phyloP scores from a whole-genome alignment of 75 land plant genomes.

The Isoetes taiwanensis region DNA sequence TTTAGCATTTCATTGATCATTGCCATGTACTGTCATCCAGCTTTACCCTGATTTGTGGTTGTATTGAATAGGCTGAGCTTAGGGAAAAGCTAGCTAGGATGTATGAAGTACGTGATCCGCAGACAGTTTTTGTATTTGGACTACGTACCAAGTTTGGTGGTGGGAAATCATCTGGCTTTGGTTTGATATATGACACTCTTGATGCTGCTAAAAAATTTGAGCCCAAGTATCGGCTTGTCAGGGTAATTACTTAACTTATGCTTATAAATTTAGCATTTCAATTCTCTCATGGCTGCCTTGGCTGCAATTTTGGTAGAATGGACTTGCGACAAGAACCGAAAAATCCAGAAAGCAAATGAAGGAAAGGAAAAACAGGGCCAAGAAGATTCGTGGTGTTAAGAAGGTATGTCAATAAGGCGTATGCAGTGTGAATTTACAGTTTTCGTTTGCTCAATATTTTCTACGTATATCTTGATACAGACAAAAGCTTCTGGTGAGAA shows the following conservation, averaged over 20 bases:
- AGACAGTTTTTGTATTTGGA: slow-evolving; percentile 40
- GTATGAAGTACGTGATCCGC: slow-evolving; percentile 41
- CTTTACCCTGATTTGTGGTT: too few species aligned
- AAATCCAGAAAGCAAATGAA: slow-evolving; percentile 72
- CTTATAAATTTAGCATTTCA: neutral
- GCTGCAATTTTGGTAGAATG: slow-evolving; percentile 30
- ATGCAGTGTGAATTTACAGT: neutral
- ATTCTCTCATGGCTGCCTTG: neutral
- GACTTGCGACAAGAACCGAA: slow-evolving; percentile 59
- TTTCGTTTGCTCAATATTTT: neutral
- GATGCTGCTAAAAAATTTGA: slow-evolving; percentile 43
- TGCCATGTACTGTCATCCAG: too few species aligned
- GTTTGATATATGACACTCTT: slow-evolving; percentile 42
- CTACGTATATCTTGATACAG: neutral
- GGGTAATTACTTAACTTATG: slow-evolving; percentile 20
- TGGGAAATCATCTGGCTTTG: slow-evolving; percentile 55
- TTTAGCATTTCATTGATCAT: too few species aligned
- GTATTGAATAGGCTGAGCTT: slow-evolving; percentile 31
- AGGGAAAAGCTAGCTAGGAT: slow-evolving; percentile 41
- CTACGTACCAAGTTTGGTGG: slow-evolving; percentile 53
- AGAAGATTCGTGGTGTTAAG: slow-evolving; percentile 60
- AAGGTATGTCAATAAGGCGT: slow-evolving; percentile 21
- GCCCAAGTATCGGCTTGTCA: slow-evolving; percentile 46
- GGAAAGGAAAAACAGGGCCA: slow-evolving; percentile 63
- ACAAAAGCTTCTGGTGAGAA: slow-evolving; percentile 21